Conservation (phyloP, 768 basidiomycete species). For the Mycena chlorophos region DNA sequence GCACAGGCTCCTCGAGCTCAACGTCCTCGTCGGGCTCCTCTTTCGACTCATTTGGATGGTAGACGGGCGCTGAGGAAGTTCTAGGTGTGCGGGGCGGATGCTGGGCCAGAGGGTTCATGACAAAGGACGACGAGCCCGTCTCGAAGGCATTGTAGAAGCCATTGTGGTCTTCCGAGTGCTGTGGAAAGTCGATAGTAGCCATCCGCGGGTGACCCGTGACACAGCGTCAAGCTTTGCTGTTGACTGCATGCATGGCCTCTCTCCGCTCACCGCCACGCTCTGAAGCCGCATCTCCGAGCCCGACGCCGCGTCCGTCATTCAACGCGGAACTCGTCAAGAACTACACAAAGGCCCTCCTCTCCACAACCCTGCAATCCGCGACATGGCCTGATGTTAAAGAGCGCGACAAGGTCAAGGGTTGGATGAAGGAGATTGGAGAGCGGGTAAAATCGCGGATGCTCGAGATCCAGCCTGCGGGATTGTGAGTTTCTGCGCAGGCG, state of each 20-base stretch:
- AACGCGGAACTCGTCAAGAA: constrained; percentile 71
- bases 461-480: constrained; percentile 77
- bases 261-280: constrained; percentile 70
- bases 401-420: constrained; percentile 64
- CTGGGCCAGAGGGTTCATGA: constrained; percentile 78
- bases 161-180: constrained; percentile 46
- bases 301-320: constrained; percentile 55
- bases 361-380: constrained; percentile 62
- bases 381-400: constrained; percentile 72
- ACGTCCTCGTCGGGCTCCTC: constrained; percentile 45
- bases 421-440: constrained; percentile 84
- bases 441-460: constrained; percentile 85
- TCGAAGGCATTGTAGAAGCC: constrained; percentile 65
- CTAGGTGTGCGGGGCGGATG: constrained; percentile 80
- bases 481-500: constrained; percentile 53
- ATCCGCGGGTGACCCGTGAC: not conserved
- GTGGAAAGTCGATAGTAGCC: constrained; percentile 29
- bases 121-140: constrained; percentile 55
- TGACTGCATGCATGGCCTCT: constrained; percentile 4
- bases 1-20: constrained; percentile 52
- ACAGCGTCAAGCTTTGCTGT: not conserved
- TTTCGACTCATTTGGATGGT: constrained; percentile 41
- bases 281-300: constrained; percentile 44
- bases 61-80: constrained; percentile 45
- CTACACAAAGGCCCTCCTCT: constrained; percentile 81